These are phyloP conservation scores for Tulasnella sp. DNA, from an alignment of 768 basidiomycete genomes.

Conservation along the genomic window DNA sequence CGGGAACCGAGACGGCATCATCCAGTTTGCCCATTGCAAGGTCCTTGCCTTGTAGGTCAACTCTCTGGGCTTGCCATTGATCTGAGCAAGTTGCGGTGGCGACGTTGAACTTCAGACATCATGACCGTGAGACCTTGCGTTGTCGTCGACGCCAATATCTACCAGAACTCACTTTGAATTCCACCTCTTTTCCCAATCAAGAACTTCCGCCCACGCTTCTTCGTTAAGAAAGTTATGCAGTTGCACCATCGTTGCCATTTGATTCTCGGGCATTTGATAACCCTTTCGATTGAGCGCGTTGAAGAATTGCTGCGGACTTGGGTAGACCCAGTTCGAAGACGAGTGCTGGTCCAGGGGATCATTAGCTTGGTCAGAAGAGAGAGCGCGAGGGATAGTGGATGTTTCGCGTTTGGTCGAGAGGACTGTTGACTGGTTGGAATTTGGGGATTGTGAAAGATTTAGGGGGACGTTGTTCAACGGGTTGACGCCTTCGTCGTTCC, in stretches of 20 bases:
- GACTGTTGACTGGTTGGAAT: conserved; percentile 46
- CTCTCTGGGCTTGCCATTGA: conserved; percentile 84
- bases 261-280: conserved; percentile 92
- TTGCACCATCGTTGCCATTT: conserved; percentile 92
- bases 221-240: conserved; percentile 99
- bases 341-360: conserved; percentile 28
- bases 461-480: conserved; percentile 77
- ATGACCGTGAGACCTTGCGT: neutral
- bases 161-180: conserved; percentile 44
- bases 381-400: conserved; percentile 73
- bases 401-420: conserved; percentile 66
- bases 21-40: conserved; percentile 75
- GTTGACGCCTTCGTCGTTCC: conserved; percentile 40
- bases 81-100: conserved; percentile 54
- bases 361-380: conserved; percentile 9
- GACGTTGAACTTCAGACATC: conserved; percentile 23
- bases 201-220: conserved; percentile 87
- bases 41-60: conserved; percentile 88
- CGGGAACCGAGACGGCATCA: conserved; percentile 87
- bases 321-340: conserved; percentile 76
- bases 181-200: conserved; percentile 77
- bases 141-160: neutral
- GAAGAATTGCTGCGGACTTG: conserved; percentile 94
- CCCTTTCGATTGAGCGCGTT: conserved; percentile 94
- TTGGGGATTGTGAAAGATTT: conserved; percentile 56